Evolutionary conservation across 352 stramenopile genomes (phyloP).

Genomic region (Globisporangium sylvaticum): DNA sequence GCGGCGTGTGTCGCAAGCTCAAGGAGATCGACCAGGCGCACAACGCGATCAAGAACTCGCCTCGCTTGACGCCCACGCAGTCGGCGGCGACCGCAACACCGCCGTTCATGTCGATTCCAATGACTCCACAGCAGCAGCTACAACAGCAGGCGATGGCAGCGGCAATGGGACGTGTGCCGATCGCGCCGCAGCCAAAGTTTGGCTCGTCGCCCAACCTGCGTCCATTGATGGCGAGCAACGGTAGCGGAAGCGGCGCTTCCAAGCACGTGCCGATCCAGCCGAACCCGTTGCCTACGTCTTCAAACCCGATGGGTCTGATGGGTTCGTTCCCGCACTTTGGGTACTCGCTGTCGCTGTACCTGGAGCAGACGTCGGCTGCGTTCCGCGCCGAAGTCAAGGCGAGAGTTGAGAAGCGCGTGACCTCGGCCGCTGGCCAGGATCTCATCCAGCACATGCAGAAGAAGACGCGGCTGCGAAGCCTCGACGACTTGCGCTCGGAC

Average conservation of each 20-base stretch:
- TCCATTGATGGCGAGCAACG: not conserved
- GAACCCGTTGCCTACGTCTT: conserved; percentile 66
- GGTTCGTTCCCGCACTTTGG: conserved; percentile 55
- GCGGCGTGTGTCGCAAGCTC: conserved; percentile 57
- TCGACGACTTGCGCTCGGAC: conserved; percentile 65
- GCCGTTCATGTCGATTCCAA: conserved; percentile 16
- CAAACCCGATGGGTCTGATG: conserved; percentile 66
- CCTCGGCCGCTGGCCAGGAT: conserved; percentile 60
- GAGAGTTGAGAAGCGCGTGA: conserved; percentile 79
- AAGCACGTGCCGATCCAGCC: conserved; percentile 78
- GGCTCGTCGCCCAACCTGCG: conserved; percentile 18
- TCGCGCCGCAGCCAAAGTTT: conserved; percentile 16
- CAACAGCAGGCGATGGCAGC: not conserved
- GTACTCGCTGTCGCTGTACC: conserved; percentile 59
- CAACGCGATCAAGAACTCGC: conserved; percentile 39
- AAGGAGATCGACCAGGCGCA: conserved; percentile 67
- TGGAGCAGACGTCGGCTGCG: conserved; percentile 65
- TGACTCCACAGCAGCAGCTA: not conserved
- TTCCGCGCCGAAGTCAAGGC: conserved; percentile 67
- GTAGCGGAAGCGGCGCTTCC: conserved; percentile 3
- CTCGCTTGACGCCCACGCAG: conserved; percentile 11
- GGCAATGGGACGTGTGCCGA: conserved; percentile 1
- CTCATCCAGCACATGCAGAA: conserved; percentile 83
- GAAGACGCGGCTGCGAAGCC: conserved; percentile 68
- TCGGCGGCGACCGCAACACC: not conserved